Conservation (phyloP, 331 rosid species). For the Pyracantha coccinea region DNA sequence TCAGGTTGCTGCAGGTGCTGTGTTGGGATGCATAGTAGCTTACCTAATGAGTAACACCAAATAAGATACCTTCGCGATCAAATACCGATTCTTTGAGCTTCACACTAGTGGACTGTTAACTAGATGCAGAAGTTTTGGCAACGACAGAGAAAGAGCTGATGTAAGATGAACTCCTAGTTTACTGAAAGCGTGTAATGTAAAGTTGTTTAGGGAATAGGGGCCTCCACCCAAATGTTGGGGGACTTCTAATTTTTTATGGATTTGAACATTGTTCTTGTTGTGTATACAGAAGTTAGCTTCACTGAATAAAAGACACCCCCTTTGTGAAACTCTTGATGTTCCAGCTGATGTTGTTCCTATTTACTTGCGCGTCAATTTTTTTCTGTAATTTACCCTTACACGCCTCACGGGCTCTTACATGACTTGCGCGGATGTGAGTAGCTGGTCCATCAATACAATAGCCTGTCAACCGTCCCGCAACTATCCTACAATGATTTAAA, state of each 20-base stretch:
- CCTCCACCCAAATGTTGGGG: neutral
- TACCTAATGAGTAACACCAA: slow-evolving; percentile 34
- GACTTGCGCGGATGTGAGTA: no score
- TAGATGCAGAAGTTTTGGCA: neutral
- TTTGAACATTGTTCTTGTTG: neutral
- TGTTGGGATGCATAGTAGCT: slow-evolving; percentile 62
- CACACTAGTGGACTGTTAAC: neutral
- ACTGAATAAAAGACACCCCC: neutral
- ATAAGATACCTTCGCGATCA: slow-evolving; percentile 5
- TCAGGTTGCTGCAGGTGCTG: slow-evolving; percentile 72
- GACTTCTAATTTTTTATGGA: neutral
- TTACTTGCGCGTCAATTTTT: neutral
- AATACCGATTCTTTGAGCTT: neutral
- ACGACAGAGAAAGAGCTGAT: slow-evolving; percentile 1
- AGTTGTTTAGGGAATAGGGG: neutral
- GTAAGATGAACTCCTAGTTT: neutral
- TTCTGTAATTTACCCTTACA: no score
- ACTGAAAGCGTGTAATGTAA: slow-evolving; percentile 2
- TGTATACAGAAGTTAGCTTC: neutral
- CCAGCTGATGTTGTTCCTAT: neutral
- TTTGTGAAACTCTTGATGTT: neutral
- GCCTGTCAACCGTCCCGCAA: no score
- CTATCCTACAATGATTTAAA: neutral
- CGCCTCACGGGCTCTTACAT: no score
- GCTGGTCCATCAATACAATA: no score